Conservation (phyloP, 2,329 filamentous ascomycete species). For the Apiospora malaysiana region DNA sequence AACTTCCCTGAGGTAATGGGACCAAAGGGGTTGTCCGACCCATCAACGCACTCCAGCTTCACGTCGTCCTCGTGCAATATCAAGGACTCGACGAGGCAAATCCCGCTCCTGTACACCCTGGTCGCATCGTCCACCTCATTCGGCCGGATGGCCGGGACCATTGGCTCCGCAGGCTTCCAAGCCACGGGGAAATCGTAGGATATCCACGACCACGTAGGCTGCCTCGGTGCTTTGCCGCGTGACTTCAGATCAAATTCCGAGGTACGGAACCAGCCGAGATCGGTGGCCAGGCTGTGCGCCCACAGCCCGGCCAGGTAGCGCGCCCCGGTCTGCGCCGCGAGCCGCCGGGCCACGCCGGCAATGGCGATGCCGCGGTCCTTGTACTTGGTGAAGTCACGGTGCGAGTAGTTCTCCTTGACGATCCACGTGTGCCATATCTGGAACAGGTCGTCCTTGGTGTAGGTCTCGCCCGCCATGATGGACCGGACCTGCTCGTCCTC, state of each 20-base stretch:
- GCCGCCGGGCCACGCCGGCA: background rate
- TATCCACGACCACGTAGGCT: background rate
- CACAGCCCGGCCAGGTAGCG: conserved; percentile 10
- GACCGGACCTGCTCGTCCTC: background rate
- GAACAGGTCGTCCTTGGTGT: background rate
- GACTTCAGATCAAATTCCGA: background rate
- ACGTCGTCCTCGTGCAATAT: background rate
- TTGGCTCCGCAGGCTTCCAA: background rate
- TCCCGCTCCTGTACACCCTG: background rate
- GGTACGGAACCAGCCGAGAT: conserved; percentile 1
- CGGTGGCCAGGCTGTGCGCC: background rate
- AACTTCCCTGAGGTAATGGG: background rate
- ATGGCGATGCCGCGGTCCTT: background rate
- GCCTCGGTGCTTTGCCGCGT: background rate
- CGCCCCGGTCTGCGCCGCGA: background rate
- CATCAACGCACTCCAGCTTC: background rate
- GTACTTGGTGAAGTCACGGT: background rate
- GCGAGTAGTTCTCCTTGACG: background rate
- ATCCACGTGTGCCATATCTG: background rate
- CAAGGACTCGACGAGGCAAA: background rate
- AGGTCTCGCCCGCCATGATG: background rate
- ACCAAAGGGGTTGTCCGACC: background rate
- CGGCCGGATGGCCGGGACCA: background rate
- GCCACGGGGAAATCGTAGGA: background rate
- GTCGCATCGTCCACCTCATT: background rate